Base-by-base conservation (phyloP, 495 filamentous ascomycete genomes). In the Tuber borchii region DNA sequence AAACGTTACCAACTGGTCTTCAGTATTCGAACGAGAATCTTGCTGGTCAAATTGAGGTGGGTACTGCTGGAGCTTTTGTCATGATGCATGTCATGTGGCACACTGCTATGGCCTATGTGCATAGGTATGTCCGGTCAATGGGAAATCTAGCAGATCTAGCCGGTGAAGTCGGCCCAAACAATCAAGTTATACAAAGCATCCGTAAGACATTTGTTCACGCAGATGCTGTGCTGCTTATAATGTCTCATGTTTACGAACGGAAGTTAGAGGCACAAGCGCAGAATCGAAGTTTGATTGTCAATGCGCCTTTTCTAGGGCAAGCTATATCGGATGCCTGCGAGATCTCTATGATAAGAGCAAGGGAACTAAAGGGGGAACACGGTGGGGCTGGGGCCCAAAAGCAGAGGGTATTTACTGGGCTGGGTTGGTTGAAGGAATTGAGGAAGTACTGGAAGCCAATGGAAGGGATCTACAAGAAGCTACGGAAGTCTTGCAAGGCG, bases 31-130 rank as follows among this genome's bases (percentile, higher is more conserved):
- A 79, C 44, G 81, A 83, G 75, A 83, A 83, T 69, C 76, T 83
- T 76, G 79, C 74, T n/a, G 81, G 76, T 9, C 82, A 83, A 40
- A 83, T 83, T 74, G 79, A 73, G 44, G 78, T 82, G 45, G 82
- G 82, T 40, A 83, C 82, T 22, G 79, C 76, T 39, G 82, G 82
- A 40, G 76, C 82, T 12, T 83, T 83, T 68, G 81, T 83, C 40
- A 83, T 79, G 44, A 83, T 83, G 82, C 82, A 83, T 68, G 81
- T 83, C 46, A 83, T 83, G 81, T 83, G 78, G 79, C 82, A 83
- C 75, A 83, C 79, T 39, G 74, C 81, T 43, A 82, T 82, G 79
- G 79, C 79, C 42, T 83, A 83, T 70, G 81, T 83, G 45, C 76
- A 83, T 68, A 83, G 82, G 46, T 83, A 83, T 76, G 79, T 83